Base-by-base conservation (phyloP, 176 grass and related monocot genomes). In the Phyllostachys edulis region DNA sequence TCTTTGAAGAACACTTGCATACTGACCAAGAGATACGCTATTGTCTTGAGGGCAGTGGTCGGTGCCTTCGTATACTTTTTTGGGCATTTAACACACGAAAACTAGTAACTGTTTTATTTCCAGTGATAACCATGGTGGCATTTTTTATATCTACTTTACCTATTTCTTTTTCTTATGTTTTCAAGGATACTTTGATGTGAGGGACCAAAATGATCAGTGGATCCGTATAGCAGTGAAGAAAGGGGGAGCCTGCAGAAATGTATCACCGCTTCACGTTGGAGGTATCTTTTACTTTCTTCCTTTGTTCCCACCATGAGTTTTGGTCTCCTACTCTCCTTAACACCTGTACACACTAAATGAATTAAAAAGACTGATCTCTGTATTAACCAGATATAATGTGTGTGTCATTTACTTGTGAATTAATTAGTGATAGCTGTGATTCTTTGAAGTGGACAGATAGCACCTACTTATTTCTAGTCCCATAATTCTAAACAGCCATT, bases 21-120 rank as follows among this genome's bases (percentile, higher is more conserved):
- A 95, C 91, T 73, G 95, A 98, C 51, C 92, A 98, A 90, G 95
- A 98, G 85, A 98, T 98, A 75, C 92, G 92, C 27, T 98, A 98
- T 82, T 91, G 87, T 69, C 89, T 98, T 49, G 91, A 98, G 80
- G 95, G 95, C 10, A 95, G 95, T 55, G 92, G 95, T 97, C 88
- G 27, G 92, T 84, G 4, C 72, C 42, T 77, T 84, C 3, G 84
- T 85, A 38, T 87, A 34, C 23, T 72, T 37, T 47, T 81, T 34
- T 26, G 12, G 6, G 29, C 6, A 73, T 49, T 80, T 56, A 36
- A 69, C 29, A 54, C 24, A 24, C 9, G 12, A 52, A 63, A 81
- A 40, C 40, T 63, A 54, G 2, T 9, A 12, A 50, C 10, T 55
- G 11, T 62, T 71, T 52, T 71, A 4, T 55, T 76, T 59, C 56